Conservation (phyloP, 2,329 filamentous ascomycete genomes). For the Metarhizium humberi region DNA sequence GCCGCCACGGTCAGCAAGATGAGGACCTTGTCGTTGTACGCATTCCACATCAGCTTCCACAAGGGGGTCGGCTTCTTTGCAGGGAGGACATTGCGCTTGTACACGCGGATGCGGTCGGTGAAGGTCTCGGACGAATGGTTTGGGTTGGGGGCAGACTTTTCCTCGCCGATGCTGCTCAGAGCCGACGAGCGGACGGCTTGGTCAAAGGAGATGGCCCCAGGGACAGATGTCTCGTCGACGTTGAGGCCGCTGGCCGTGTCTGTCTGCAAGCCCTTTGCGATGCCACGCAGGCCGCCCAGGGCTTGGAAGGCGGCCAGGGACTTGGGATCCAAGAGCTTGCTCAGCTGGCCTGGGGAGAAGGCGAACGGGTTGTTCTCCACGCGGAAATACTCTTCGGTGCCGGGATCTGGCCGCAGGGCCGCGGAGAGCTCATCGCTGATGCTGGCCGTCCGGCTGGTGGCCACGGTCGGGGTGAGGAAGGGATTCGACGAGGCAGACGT, state of each 20-base stretch:
- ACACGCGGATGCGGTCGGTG: slow-evolving; percentile 16
- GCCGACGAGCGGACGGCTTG: slow-evolving; percentile 30
- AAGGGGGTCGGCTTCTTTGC: slow-evolving; percentile 54
- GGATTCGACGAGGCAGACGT: slow-evolving; percentile 13
- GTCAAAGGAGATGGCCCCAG: slow-evolving; percentile 59
- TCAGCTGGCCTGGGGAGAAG: slow-evolving; percentile 72
- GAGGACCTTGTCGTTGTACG: slow-evolving; percentile 66
- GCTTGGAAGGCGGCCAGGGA: slow-evolving; percentile 66
- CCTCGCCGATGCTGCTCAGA: not conserved
- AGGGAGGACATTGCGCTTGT: slow-evolving; percentile 48
- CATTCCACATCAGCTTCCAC: slow-evolving; percentile 54
- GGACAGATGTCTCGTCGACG: slow-evolving; percentile 55
- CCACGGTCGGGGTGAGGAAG: slow-evolving; percentile 13
- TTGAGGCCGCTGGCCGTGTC: slow-evolving; percentile 57
- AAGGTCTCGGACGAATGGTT: slow-evolving; percentile 13
- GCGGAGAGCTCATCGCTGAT: slow-evolving; percentile 31
- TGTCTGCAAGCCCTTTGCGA: slow-evolving; percentile 66
- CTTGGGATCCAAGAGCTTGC: slow-evolving; percentile 73
- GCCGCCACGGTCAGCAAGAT: slow-evolving; percentile 61
- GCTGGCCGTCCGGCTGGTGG: slow-evolving; percentile 9
- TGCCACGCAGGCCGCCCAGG: slow-evolving; percentile 60
- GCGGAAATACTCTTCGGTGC: slow-evolving; percentile 60
- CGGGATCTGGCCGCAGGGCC: slow-evolving; percentile 59
- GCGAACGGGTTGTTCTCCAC: slow-evolving; percentile 73
- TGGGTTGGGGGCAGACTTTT: slow-evolving; percentile 12